Base-by-base conservation (phyloP, 2,329 filamentous ascomycete species). In the Fusarium palustre region DNA sequence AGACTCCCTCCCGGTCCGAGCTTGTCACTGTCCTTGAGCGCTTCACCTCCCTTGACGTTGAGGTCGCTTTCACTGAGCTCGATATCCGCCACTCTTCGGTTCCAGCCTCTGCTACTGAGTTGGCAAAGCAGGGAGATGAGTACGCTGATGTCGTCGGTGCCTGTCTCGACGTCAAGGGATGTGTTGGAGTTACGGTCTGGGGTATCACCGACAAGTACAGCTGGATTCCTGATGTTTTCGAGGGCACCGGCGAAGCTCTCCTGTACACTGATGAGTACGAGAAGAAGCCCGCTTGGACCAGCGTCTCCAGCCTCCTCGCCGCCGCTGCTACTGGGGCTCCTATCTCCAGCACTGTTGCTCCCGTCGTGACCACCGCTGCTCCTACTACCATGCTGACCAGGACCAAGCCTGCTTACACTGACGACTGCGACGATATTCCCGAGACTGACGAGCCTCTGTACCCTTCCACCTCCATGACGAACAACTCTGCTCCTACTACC, bases 61-160 rank as follows among this genome's bases (percentile, higher is more conserved):
- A 90, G 62, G 85, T 89, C 7, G 86, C 87, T 7, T 83, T 88
- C 74, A 90, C 88, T 2, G 88, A 90, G 79, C 79, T 90, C 24
- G 88, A 90, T 73, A 85, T 90, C 64, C 81, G 87, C 31, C 83
- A 85, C 57, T 73, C 75, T 3, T 75, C 73, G 7, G 75, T 88
- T 15, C 86, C 87, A 0, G 76, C 83, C 5, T 81, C 78, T 5
- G 72, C 75, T 2, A 73, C 79, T 2, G 79, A 79, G 31, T 75
- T 82, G 20, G 74, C 76, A 18, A 79, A 81, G 28, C 87, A 90
- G 77, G 82, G 81, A 1, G 71, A 73, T 20, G 83, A 85, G 50
- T 88, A 86, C 64, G 80, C 74, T 36, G 65, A 73, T 41, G 77
- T 78, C 11, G 78, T 82, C 7, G 77, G 76, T 7, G 76, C 79